Evolutionary conservation across 2,329 filamentous ascomycete species (phyloP).

Genomic region (Bipolaris zeicola): DNA sequence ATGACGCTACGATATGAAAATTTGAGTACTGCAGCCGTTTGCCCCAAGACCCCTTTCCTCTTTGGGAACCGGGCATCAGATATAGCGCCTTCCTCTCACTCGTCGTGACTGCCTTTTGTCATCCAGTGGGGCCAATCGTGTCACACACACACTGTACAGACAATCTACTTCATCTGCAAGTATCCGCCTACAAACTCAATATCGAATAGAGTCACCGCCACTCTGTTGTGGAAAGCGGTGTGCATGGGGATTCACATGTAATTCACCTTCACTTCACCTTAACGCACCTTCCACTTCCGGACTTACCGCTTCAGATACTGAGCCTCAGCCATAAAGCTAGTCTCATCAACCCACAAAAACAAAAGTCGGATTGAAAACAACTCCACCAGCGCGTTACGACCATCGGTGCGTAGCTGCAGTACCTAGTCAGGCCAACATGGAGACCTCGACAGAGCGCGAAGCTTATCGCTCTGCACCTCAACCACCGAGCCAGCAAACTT

Average conservation of each 20-base stretch:
- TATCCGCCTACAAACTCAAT: neutral
- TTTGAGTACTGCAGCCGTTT: neutral
- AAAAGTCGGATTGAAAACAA: neutral
- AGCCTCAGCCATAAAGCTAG: constrained; percentile 2
- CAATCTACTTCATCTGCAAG: neutral
- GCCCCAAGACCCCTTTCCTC: neutral
- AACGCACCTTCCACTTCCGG: constrained; percentile 6
- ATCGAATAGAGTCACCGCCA: neutral
- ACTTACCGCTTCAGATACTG: constrained; percentile 2
- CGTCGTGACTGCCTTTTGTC: constrained; percentile 9
- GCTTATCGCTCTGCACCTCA: neutral
- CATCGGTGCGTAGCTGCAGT: neutral
- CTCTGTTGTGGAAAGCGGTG: neutral
- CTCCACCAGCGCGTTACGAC: neutral
- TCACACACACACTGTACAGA: constrained; percentile 8
- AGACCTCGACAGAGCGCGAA: neutral
- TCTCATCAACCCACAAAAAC: neutral
- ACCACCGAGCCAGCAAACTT: neutral
- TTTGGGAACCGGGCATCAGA: neutral
- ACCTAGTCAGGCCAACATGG: neutral
- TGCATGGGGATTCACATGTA: constrained; percentile 11
- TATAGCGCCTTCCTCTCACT: neutral
- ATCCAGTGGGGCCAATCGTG: constrained; percentile 3
- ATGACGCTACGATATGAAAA: neutral
- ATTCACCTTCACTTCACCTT: constrained; percentile 13